Evolutionary conservation across 495 filamentous ascomycete species (phyloP).

Genomic region (Penicillium mononematosum): DNA sequence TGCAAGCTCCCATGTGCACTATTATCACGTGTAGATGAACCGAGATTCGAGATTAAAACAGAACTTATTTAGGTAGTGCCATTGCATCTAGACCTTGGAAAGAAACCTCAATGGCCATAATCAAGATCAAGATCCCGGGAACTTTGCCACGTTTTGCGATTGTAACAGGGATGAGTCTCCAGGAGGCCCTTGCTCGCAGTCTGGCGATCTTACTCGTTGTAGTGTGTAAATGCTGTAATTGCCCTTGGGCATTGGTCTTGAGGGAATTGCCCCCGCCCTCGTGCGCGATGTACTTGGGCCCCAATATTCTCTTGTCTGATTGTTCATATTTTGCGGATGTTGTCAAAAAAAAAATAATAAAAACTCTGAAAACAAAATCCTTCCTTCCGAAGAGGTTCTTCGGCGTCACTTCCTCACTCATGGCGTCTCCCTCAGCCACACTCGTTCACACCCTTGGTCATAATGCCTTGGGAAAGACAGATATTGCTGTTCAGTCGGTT

Average conservation of each 20-base stretch:
- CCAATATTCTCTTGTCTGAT: neutral
- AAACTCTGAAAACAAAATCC: neutral
- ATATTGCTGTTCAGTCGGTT: conserved; percentile 26
- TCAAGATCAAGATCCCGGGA: neutral
- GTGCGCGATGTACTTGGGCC: neutral
- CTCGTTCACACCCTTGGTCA: conserved; percentile 23
- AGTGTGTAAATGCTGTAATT: conserved; percentile 5
- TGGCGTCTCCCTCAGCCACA: conserved; percentile 17
- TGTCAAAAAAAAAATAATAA: neutral
- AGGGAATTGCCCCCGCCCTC: conserved; percentile 3
- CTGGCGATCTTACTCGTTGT: conserved; percentile 12
- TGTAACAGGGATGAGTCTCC: neutral
- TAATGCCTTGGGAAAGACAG: conserved; percentile 27
- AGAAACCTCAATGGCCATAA: neutral
- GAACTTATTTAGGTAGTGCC: neutral
- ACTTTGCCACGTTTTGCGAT: conserved; percentile 1
- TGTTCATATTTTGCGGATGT: conserved; percentile 2
- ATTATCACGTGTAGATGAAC: neutral
- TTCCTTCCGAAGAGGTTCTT: conserved; percentile 2
- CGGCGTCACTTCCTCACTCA: conserved; percentile 5
- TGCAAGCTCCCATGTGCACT: neutral
- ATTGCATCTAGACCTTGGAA: neutral
- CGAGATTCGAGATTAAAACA: neutral
- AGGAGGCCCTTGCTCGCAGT: neutral
- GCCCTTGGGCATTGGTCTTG: conserved; percentile 1